These are phyloP conservation scores for Madurella mycetomatis DNA, from an alignment of 2,329 filamentous ascomycete species.

Conservation along the genomic window DNA sequence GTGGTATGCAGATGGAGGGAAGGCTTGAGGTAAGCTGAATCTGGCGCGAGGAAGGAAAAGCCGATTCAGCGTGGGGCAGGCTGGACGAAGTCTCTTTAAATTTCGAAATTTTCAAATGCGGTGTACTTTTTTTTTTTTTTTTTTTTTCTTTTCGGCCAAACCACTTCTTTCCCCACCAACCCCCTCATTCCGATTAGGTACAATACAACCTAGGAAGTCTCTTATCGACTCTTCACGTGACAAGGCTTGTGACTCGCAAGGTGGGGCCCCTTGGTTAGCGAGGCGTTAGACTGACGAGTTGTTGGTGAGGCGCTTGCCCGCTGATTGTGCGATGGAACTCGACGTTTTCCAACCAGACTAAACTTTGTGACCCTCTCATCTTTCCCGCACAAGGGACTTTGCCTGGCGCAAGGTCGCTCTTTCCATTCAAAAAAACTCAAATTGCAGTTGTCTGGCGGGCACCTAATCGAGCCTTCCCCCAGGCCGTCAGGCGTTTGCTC, in stretches of 20 bases:
- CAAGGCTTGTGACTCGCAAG: constrained; percentile 15
- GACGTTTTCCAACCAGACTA: constrained; percentile 16
- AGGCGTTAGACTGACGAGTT: constrained; percentile 8
- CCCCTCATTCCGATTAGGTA: constrained; percentile 13
- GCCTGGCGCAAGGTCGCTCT: constrained; percentile 28
- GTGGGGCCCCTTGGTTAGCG: background rate
- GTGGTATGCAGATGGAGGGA: constrained; percentile 23
- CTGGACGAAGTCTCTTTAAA: constrained; percentile 19
- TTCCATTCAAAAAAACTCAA: constrained; percentile 19
- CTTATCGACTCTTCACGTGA: constrained; percentile 21
- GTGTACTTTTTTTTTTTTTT: constrained; percentile 27
- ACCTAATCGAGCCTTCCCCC: constrained; percentile 14
- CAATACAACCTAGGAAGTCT: constrained; percentile 6
- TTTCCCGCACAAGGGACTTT: constrained; percentile 19
- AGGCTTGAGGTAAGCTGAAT: constrained; percentile 23
- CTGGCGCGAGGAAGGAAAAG: constrained; percentile 23
- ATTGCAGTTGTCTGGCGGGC: constrained; percentile 5
- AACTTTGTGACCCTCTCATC: constrained; percentile 16
- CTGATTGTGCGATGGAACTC: constrained; percentile 16
- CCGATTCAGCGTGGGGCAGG: constrained; percentile 26
- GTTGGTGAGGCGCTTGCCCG: constrained; percentile 9
- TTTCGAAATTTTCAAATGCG: constrained; percentile 27
- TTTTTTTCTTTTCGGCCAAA: constrained; percentile 20
- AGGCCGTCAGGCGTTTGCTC: background rate
- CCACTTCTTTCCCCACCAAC: constrained; percentile 21